Evolutionary conservation across 2,329 filamentous ascomycete genomes (phyloP).

Genomic region (Ascosphaera apis): DNA sequence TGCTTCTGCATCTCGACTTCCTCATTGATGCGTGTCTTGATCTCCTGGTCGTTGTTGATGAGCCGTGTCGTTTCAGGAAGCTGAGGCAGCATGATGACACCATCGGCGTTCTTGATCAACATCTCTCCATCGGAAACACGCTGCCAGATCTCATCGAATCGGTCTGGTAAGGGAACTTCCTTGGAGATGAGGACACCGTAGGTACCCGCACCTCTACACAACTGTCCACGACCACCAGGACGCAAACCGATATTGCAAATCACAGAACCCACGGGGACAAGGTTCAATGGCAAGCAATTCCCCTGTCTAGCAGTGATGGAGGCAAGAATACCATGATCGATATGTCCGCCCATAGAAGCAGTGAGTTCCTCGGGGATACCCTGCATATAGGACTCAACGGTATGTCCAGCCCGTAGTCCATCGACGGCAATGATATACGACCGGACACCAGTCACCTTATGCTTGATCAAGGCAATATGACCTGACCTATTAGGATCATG

Average conservation of each 20-base stretch:
- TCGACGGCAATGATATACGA: conserved; percentile 92
- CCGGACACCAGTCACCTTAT: conserved; percentile 48
- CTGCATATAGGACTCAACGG: conserved; percentile 72
- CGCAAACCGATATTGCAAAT: conserved; percentile 73
- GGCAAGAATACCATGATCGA: conserved; percentile 89
- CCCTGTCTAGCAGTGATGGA: conserved; percentile 84
- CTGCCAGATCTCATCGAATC: no score
- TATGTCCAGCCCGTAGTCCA: conserved; percentile 74
- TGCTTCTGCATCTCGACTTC: conserved; percentile 34
- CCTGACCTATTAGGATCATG: conserved; percentile 85
- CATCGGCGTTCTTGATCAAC: no score
- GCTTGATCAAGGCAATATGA: conserved; percentile 71
- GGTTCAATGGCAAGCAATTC: conserved; percentile 84
- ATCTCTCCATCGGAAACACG: no score
- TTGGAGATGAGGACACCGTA: conserved; percentile 76
- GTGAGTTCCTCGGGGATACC: conserved; percentile 76
- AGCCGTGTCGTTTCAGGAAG: no score
- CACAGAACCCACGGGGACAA: conserved; percentile 85
- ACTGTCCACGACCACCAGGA: conserved; percentile 51
- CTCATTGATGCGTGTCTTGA: conserved; percentile 16
- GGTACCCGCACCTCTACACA: conserved; percentile 87
- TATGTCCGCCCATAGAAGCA: conserved; percentile 71
- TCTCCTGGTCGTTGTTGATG: conserved; percentile 8
- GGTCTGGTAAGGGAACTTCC: no score
- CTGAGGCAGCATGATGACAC: no score